Conservation (phyloP, 2,329 filamentous ascomycete genomes). For the Tolypocladium guangdongense region DNA sequence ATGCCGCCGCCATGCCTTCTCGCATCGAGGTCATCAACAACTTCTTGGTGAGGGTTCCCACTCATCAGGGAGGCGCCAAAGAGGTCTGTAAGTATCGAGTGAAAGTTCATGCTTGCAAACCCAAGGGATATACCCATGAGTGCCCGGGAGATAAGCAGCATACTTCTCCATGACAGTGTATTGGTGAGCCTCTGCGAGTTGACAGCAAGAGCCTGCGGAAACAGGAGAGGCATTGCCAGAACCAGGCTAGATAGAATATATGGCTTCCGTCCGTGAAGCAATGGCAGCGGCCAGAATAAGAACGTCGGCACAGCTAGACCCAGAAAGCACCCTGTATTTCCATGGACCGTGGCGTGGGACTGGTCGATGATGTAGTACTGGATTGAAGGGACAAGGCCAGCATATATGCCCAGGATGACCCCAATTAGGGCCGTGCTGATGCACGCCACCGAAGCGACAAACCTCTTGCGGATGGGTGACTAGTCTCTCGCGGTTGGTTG, state of each 20-base stretch:
- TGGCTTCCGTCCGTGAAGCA: conserved; percentile 66
- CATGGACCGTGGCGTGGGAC: conserved; percentile 55
- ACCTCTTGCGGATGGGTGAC: conserved; percentile 55
- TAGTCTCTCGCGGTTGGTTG: conserved; percentile 64
- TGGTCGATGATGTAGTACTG: conserved; percentile 67
- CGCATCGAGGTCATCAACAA: conserved; percentile 56
- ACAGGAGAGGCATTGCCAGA: conserved; percentile 60
- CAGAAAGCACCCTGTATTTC: conserved; percentile 63
- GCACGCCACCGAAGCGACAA: conserved; percentile 59
- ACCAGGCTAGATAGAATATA: conserved; percentile 62
- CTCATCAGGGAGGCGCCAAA: conserved; percentile 70
- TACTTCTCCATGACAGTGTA: conserved; percentile 42
- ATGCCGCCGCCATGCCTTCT: conserved; percentile 67
- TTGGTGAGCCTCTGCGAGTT: conserved; percentile 44
- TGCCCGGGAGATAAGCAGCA: conserved; percentile 51
- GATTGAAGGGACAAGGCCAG: conserved; percentile 67
- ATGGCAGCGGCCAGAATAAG: conserved; percentile 61
- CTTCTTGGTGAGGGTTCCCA: conserved; percentile 59
- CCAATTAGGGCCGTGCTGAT: conserved; percentile 63
- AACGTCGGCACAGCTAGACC: conserved; percentile 61
- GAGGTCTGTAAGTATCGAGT: conserved; percentile 59
- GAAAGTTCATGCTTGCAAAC: conserved; percentile 68
- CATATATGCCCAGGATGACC: conserved; percentile 63
- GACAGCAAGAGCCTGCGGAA: conserved; percentile 63
- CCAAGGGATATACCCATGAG: conserved; percentile 60